A percentile compares a stretch with the other conserved stretches of the same genome.
Conservation (phyloP, 768 basidiomycete species). For the Guyanaporus albipodus region DNA sequence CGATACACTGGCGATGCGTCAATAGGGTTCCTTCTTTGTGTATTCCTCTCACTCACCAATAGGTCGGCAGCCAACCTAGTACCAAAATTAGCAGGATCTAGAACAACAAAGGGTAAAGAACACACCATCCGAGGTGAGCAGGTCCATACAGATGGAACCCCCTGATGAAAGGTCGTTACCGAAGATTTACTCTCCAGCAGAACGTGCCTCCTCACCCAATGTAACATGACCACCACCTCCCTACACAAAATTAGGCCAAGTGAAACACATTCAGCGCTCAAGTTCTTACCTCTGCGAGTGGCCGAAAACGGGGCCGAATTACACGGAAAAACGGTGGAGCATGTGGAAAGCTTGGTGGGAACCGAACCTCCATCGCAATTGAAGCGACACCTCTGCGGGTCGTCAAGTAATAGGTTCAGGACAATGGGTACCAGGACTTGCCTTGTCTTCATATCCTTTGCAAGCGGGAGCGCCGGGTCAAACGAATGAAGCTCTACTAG, state of each 20-base stretch:
- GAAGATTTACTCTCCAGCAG: background rate
- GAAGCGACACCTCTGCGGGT: conserved; percentile 50
- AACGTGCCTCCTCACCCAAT: conserved; percentile 37
- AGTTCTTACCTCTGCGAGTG: conserved; percentile 48
- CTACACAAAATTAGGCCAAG: conserved; percentile 8
- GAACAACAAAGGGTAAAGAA: background rate
- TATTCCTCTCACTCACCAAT: conserved; percentile 38
- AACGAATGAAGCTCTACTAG: conserved; percentile 72
- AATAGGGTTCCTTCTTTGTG: background rate
- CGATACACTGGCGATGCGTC: conserved; percentile 30
- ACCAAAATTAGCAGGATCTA: background rate
- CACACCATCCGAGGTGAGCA: conserved; percentile 55
- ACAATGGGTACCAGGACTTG: conserved; percentile 24
- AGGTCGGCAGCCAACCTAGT: conserved; percentile 56
- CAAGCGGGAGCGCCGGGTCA: conserved; percentile 55
- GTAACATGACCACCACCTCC: conserved; percentile 73
- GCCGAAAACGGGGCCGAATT: conserved; percentile 66
- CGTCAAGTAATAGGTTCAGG: background rate
- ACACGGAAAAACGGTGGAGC: conserved; percentile 76
- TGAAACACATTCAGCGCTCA: background rate
- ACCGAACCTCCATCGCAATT: conserved; percentile 69
- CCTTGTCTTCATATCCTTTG: conserved; percentile 53
- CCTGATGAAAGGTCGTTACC: conserved; percentile 33
- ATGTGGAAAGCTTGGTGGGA: conserved; percentile 61
- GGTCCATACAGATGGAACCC: conserved; percentile 74